phyloP scores from a whole-genome alignment of 2,329 filamentous ascomycete genomes.

The Cladosporium cucumerinum region DNA sequence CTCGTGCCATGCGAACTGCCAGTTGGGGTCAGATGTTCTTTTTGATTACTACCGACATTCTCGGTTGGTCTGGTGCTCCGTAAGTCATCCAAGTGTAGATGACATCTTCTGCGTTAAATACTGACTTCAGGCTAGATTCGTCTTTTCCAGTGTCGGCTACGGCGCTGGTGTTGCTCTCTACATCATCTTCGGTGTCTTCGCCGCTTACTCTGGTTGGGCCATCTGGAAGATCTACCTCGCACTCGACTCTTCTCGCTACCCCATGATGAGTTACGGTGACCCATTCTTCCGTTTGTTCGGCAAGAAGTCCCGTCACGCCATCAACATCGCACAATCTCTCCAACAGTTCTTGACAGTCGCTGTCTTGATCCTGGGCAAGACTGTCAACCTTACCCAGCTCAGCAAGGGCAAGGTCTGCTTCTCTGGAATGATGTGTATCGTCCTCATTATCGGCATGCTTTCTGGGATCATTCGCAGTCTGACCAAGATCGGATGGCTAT shows the following conservation, averaged over 20 bases:
- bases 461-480: constrained; percentile 57
- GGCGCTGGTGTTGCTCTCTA: constrained; percentile 38
- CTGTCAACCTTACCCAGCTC: constrained; percentile 54
- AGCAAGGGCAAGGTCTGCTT: constrained; percentile 47
- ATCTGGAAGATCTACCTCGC: constrained; percentile 38
- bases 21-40: constrained; percentile 41
- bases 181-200: constrained; percentile 37
- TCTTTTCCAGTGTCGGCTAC: constrained; percentile 27
- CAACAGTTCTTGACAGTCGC: constrained; percentile 50
- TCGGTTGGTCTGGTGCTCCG: constrained; percentile 35
- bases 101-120: neutral
- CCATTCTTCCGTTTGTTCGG: constrained; percentile 42
- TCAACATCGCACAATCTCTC: constrained; percentile 40
- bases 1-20: constrained; percentile 36
- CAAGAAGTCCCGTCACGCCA: constrained; percentile 35
- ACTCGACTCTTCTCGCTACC: constrained; percentile 40
- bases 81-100: constrained; percentile 17
- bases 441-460: constrained; percentile 47
- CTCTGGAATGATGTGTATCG: constrained; percentile 51
- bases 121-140: neutral
- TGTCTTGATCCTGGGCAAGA: constrained; percentile 52
- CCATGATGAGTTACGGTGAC: constrained; percentile 42
- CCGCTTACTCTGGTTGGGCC: constrained; percentile 26
- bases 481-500: constrained; percentile 53
- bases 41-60: constrained; percentile 44